Percentiles rank a stretch among this genome's conserved stretches.
These are phyloP conservation scores for Cucumis hystrix DNA, from an alignment of 306 rosid genomes.

Conservation along the genomic window DNA sequence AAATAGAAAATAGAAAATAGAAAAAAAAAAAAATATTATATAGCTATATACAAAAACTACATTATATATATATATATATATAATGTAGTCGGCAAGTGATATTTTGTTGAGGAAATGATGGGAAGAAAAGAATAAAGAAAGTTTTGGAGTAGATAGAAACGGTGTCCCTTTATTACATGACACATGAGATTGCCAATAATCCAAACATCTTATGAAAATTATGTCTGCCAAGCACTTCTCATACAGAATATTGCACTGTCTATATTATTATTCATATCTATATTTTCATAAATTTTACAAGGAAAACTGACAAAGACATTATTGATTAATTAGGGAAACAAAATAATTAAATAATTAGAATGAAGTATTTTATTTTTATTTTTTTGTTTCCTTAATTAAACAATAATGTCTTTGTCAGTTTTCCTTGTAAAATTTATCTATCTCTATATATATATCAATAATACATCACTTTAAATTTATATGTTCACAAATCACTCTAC, in stretches of 20 bases:
- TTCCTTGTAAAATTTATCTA: background rate
- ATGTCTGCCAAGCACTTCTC: slow-evolving; percentile 1
- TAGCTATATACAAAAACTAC: too few species aligned
- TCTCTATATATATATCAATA: background rate
- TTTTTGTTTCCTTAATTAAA: background rate
- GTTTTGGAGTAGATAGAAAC: background rate
- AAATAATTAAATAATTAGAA: too few species aligned
- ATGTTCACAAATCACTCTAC: background rate
- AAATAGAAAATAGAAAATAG: too few species aligned
- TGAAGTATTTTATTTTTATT: background rate
- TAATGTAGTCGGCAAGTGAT: too few species aligned
- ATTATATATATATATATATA: background rate
- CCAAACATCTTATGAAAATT: background rate
- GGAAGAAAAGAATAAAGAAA: background rate
- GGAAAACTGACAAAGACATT: background rate
- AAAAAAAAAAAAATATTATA: too few species aligned
- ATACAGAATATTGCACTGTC: slow-evolving; percentile 8
- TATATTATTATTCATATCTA: background rate
- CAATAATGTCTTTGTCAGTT: background rate
- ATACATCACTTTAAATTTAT: background rate
- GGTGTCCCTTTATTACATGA: background rate
- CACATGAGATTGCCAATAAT: background rate
- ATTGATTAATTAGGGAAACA: background rate
- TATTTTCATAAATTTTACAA: background rate
- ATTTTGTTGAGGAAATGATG: background rate